Percentiles rank a stretch among this genome's conserved stretches.
These are phyloP conservation scores for Ophiostoma sp. DNA, from an alignment of 2,329 filamentous ascomycete species.

Conservation along the genomic window DNA sequence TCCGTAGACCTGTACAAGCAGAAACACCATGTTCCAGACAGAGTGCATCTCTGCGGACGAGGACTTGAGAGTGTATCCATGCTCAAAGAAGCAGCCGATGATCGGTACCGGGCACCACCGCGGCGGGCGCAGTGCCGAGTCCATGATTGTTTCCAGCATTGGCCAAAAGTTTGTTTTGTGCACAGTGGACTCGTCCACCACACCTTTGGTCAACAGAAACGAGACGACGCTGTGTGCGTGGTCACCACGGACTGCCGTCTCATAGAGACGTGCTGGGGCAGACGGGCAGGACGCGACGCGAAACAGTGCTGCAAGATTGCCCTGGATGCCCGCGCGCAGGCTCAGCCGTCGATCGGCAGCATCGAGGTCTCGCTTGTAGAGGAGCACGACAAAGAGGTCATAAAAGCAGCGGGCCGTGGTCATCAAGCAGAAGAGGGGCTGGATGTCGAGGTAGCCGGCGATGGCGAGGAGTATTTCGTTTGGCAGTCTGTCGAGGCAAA, in stretches of 20 bases:
- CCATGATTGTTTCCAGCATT: slow-evolving; percentile 12
- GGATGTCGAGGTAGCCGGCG: slow-evolving; percentile 13
- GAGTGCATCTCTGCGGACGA: neutral
- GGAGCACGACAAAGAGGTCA: neutral
- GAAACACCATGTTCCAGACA: slow-evolving; percentile 16
- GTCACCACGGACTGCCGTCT: neutral
- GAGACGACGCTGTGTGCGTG: neutral
- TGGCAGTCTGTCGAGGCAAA: slow-evolving; percentile 14
- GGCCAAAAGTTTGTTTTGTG: slow-evolving; percentile 18
- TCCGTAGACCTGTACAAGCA: slow-evolving; percentile 21
- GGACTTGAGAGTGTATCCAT: neutral
- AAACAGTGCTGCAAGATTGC: slow-evolving; percentile 16
- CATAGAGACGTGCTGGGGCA: neutral
- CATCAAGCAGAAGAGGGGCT: neutral
- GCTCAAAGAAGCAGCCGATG: slow-evolving; percentile 14
- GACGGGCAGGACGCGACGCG: neutral
- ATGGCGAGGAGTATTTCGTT: slow-evolving; percentile 17
- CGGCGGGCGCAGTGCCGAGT: slow-evolving; percentile 17
- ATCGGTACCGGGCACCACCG: slow-evolving; percentile 23
- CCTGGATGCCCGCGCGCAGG: slow-evolving; percentile 14
- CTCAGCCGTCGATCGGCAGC: neutral
- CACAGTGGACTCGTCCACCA: neutral
- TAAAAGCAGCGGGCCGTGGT: slow-evolving; percentile 15
- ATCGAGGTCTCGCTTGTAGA: slow-evolving; percentile 18
- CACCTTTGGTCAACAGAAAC: neutral